A percentile compares a stretch with the other conserved stretches of the same genome.
phyloP scores from a whole-genome alignment of 2,329 filamentous ascomycete species.

The Alternaria gaisen region DNA sequence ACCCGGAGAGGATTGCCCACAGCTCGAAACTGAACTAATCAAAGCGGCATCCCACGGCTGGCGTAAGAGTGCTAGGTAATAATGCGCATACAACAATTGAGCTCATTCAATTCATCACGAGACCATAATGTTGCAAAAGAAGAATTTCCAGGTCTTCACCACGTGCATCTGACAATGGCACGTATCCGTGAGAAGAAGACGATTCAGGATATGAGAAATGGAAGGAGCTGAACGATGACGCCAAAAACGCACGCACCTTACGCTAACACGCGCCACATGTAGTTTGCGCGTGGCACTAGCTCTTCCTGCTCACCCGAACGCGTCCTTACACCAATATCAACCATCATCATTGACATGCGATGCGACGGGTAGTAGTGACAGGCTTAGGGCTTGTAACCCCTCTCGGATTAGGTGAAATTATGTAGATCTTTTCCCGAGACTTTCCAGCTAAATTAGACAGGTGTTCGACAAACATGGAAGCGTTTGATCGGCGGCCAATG shows the following conservation, averaged over 20 bases:
- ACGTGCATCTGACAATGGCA: no score
- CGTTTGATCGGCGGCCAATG: conserved; percentile 81
- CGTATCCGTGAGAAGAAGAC: background rate
- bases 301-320: conserved; percentile 1
- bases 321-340: conserved; percentile 19
- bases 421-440: background rate
- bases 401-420: conserved; percentile 72
- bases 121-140: no score
- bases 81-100: no score
- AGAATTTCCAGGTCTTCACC: no score
- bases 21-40: rapidly evolving
- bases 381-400: conserved; percentile 66
- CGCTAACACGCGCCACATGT: conserved; percentile 22
- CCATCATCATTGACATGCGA: conserved; percentile 50
- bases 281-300: conserved; percentile 16
- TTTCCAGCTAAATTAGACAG: conserved; percentile 46
- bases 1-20: background rate
- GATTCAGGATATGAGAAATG: background rate
- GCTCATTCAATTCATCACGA: no score
- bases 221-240: background rate
- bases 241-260: background rate
- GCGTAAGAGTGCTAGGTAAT: no score
- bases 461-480: conserved; percentile 79
- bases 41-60: no score
- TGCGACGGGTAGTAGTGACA: conserved; percentile 62